These are phyloP conservation scores for Blastobotrys serpentis DNA, from an alignment of 1,139 yeast genomes.

Conservation along the genomic window DNA sequence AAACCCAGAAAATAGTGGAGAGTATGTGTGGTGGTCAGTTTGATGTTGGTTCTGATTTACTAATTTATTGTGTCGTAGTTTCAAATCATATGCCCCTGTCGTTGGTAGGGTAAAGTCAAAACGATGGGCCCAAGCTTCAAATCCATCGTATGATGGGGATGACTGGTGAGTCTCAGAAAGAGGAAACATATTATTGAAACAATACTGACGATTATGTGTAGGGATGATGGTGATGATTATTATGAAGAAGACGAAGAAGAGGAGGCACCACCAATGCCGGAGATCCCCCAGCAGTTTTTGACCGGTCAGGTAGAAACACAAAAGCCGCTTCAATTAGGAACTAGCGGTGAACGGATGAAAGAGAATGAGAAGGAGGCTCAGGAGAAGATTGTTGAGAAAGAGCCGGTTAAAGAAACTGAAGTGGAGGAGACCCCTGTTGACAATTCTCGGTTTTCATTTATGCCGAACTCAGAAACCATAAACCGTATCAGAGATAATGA, in stretches of 20 bases:
- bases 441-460: conserved; percentile 5
- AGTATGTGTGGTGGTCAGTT: background rate
- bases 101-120: conserved; percentile 41
- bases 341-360: conserved; percentile 21
- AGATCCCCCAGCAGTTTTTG: conserved; percentile 23
- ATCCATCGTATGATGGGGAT: conserved; percentile 38
- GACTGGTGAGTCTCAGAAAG: conserved; percentile 33
- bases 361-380: conserved; percentile 10
- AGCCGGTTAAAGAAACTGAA: background rate
- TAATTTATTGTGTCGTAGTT: conserved; percentile 13
- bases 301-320: conserved; percentile 11
- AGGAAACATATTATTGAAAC: background rate
- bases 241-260: conserved; percentile 30
- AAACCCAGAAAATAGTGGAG: conserved; percentile 11
- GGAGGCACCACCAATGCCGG: conserved; percentile 32
- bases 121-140: conserved; percentile 40
- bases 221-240: conserved; percentile 27
- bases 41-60: background rate
- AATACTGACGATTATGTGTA: conserved; percentile 13
- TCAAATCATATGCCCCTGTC: conserved; percentile 31
- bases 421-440: background rate
- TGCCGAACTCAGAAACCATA: conserved; percentile 3
- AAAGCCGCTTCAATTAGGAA: conserved; percentile 27
- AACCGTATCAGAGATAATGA: background rate
- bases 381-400: conserved; percentile 7